These are phyloP conservation scores for Baudoinia panamericana DNA, from an alignment of 495 filamentous ascomycete genomes.

Conservation along the genomic window DNA sequence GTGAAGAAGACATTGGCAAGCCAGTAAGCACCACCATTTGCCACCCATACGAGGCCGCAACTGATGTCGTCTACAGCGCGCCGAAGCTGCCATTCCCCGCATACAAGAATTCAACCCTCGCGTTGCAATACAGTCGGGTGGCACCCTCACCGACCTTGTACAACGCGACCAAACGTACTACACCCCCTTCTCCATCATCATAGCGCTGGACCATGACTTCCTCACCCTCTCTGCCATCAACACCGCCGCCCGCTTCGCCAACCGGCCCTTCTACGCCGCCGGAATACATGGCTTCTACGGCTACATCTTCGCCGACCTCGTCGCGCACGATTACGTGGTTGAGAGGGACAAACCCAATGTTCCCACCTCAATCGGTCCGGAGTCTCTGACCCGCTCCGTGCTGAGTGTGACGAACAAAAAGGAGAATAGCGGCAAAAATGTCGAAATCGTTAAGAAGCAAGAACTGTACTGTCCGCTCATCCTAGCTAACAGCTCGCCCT, in stretches of 20 bases:
- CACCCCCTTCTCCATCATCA: slow-evolving; percentile 65
- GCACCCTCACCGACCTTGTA: slow-evolving; percentile 33
- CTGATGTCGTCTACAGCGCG: slow-evolving; percentile 42
- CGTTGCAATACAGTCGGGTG: slow-evolving; percentile 38
- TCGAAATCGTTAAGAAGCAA: slow-evolving; percentile 83
- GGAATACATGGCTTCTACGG: slow-evolving; percentile 84
- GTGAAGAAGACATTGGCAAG: slow-evolving; percentile 56
- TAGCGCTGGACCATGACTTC: slow-evolving; percentile 80
- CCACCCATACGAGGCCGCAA: neutral
- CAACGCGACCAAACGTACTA: slow-evolving; percentile 58
- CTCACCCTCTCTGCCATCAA: slow-evolving; percentile 63
- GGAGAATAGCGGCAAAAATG: slow-evolving; percentile 52
- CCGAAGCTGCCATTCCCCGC: slow-evolving; percentile 63
- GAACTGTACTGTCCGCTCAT: slow-evolving; percentile 75
- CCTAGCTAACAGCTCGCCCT: slow-evolving; percentile 59
- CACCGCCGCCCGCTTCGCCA: slow-evolving; percentile 59
- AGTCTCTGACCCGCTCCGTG: slow-evolving; percentile 66
- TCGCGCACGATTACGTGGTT: slow-evolving; percentile 74
- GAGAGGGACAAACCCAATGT: slow-evolving; percentile 72
- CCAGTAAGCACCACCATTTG: slow-evolving; percentile 40
- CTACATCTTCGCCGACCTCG: slow-evolving; percentile 85
- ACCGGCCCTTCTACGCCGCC: slow-evolving; percentile 76
- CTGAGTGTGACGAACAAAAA: slow-evolving; percentile 57
- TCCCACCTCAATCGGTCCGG: slow-evolving; percentile 45
- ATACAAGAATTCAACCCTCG: slow-evolving; percentile 82